Evolutionary conservation across 2,329 filamentous ascomycete genomes (phyloP).

Genomic region (Hirsutella minnesotensis): DNA sequence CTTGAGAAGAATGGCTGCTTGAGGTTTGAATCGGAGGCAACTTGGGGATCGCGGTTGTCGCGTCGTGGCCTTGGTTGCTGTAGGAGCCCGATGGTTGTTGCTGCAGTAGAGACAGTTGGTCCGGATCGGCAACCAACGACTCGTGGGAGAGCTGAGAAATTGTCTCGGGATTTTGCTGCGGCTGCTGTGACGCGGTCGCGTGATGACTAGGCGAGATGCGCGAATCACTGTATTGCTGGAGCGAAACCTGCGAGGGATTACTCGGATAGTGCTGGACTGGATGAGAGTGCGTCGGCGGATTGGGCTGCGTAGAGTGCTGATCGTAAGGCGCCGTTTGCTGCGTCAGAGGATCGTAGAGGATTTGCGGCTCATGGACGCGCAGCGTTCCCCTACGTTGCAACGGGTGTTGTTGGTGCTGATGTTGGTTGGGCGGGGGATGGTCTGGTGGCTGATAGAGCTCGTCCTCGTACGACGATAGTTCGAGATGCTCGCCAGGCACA

Average conservation of each 20-base stretch:
- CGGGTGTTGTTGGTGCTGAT: constrained; percentile 20
- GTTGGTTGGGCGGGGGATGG: constrained; percentile 12
- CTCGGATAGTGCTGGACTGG: constrained; percentile 11
- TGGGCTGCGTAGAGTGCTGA: constrained; percentile 19
- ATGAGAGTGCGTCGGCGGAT: constrained; percentile 20
- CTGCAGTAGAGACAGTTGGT: constrained; percentile 26
- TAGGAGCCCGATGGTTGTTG: constrained; percentile 31
- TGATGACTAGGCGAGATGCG: constrained; percentile 23
- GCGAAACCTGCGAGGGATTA: constrained; percentile 9
- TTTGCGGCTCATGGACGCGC: constrained; percentile 22
- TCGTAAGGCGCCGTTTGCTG: constrained; percentile 19
- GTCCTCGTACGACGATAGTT: constrained; percentile 34
- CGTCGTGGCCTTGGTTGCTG: constrained; percentile 22
- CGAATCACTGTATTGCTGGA: constrained; percentile 24
- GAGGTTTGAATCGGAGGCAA: constrained; percentile 16
- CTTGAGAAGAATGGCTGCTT: constrained; percentile 12
- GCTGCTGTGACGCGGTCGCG: constrained; percentile 18
- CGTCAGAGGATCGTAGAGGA: constrained; percentile 12
- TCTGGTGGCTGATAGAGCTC: constrained; percentile 21
- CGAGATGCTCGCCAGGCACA: constrained; percentile 29
- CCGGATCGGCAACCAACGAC: constrained; percentile 40
- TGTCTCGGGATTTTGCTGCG: constrained; percentile 41
- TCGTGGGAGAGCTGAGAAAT: constrained; percentile 52
- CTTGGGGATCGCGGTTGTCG: constrained; percentile 15
- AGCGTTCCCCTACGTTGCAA: constrained; percentile 11